A percentile compares a stretch with the other conserved stretches of the same genome.
Evolutionary conservation across 1,139 yeast species (phyloP).

Genomic region (Candida buenavistaensis): DNA sequence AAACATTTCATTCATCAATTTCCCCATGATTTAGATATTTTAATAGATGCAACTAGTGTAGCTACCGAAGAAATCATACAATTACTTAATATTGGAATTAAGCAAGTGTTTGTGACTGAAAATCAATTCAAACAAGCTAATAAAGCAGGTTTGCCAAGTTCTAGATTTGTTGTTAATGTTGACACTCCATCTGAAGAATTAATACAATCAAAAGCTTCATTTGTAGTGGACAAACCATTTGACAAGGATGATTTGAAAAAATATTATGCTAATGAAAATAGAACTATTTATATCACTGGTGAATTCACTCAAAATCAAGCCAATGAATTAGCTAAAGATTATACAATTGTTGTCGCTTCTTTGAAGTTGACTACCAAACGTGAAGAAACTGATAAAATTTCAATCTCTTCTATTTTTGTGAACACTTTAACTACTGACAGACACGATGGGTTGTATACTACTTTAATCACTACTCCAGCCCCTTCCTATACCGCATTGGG

Average conservation of each 20-base stretch:
- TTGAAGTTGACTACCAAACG: slow-evolving; percentile 43
- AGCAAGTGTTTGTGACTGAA: slow-evolving; percentile 46
- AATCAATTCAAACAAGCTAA: slow-evolving; percentile 33
- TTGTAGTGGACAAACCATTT: slow-evolving; percentile 20
- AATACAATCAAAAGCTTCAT: slow-evolving; percentile 21
- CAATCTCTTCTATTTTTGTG: slow-evolving; percentile 55
- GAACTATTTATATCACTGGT: slow-evolving; percentile 36
- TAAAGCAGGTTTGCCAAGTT: slow-evolving; percentile 59
- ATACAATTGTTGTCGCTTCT: slow-evolving; percentile 49
- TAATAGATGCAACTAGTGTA: slow-evolving; percentile 33
- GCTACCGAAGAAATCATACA: slow-evolving; percentile 46
- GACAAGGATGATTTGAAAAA: slow-evolving; percentile 19
- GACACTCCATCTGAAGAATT: slow-evolving; percentile 15
- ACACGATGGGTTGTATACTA: slow-evolving; percentile 79
- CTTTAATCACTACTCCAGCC: slow-evolving; percentile 73
- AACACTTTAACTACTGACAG: slow-evolving; percentile 75
- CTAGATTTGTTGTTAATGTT: slow-evolving; percentile 51
- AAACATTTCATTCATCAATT: slow-evolving; percentile 39
- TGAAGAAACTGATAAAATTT: slow-evolving; percentile 30
- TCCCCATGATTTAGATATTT: slow-evolving; percentile 32
- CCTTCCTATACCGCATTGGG: slow-evolving; percentile 66
- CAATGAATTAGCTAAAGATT: slow-evolving; percentile 36
- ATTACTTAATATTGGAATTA: slow-evolving; percentile 68
- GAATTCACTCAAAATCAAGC: slow-evolving; percentile 27
- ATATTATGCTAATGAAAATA: slow-evolving; percentile 39